Percentiles rank a stretch among this genome's conserved stretches.
Conservation (phyloP, 2,329 filamentous ascomycete species). For the Talaromyces islandicus region DNA sequence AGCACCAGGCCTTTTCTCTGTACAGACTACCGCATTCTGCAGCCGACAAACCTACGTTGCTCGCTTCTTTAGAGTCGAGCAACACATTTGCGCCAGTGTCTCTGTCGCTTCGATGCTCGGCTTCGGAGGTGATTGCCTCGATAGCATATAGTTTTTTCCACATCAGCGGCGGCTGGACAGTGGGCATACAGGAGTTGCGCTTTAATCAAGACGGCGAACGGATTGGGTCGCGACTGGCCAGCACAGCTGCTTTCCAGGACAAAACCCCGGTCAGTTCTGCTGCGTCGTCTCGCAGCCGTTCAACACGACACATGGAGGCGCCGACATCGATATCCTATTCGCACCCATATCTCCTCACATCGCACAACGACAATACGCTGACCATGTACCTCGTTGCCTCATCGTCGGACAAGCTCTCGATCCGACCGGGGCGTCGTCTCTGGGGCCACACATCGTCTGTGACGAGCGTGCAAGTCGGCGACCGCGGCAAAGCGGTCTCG, state of each 20-base stretch:
- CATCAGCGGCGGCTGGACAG: slow-evolving; percentile 72
- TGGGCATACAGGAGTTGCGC: slow-evolving; percentile 85
- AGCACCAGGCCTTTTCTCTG: slow-evolving; percentile 66
- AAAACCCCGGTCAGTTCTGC: background rate
- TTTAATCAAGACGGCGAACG: slow-evolving; percentile 48
- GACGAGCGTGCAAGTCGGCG: slow-evolving; percentile 75
- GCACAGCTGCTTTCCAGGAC: slow-evolving; percentile 32
- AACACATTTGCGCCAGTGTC: slow-evolving; percentile 73
- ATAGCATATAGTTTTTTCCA: slow-evolving; percentile 82
- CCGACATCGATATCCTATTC: slow-evolving; percentile 64
- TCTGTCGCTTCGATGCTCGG: slow-evolving; percentile 68
- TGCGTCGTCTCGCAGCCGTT: slow-evolving; percentile 15
- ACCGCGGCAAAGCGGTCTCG: slow-evolving; percentile 82
- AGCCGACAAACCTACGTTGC: slow-evolving; percentile 46
- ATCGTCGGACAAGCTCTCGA: slow-evolving; percentile 56
- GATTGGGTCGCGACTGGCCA: slow-evolving; percentile 32
- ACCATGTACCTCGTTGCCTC: slow-evolving; percentile 77
- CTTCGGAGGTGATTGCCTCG: slow-evolving; percentile 64
- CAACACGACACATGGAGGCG: slow-evolving; percentile 37
- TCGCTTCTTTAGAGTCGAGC: slow-evolving; percentile 75
- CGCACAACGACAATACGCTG: slow-evolving; percentile 81
- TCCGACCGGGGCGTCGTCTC: slow-evolving; percentile 68
- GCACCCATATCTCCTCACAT: slow-evolving; percentile 80
- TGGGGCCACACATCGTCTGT: slow-evolving; percentile 93
- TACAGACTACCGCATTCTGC: slow-evolving; percentile 53